Percentiles rank a stretch among this genome's conserved stretches.
Evolutionary conservation across 106 monocot genomes (phyloP).

Genomic region (Vanilla planifolia): DNA sequence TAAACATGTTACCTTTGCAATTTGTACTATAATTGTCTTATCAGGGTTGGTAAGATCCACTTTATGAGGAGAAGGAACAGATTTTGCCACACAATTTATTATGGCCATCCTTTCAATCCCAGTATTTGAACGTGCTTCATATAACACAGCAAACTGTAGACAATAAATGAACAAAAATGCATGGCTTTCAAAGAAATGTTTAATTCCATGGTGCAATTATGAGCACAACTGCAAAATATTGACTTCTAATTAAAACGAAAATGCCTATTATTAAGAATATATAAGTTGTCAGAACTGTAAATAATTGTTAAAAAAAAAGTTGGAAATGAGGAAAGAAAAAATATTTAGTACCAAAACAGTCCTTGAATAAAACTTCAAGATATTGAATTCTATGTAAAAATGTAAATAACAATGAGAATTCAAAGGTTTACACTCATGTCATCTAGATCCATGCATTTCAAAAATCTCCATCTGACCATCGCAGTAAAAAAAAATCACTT

Average conservation of each 20-base stretch:
- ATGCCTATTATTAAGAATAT: too few relatives aligned
- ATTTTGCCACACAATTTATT: constrained; percentile 88
- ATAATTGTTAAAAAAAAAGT: too few relatives aligned
- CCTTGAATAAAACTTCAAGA: too few relatives aligned
- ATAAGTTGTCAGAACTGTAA: too few relatives aligned
- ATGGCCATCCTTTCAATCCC: constrained; percentile 90
- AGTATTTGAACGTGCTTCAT: constrained; percentile 86
- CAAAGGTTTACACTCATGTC: too few relatives aligned
- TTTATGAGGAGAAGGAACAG: constrained; percentile 79
- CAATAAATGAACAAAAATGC: not conserved
- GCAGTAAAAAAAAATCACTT: too few relatives aligned
- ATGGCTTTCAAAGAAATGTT: not conserved
- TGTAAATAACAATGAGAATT: too few relatives aligned
- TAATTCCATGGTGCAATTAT: constrained; percentile 1
- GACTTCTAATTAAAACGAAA: not conserved
- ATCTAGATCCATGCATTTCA: too few relatives aligned
- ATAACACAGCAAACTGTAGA: constrained; percentile 89
- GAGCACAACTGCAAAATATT: not conserved
- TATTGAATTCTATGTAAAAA: too few relatives aligned
- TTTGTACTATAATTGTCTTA: constrained; percentile 84
- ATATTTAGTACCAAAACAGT: too few relatives aligned
- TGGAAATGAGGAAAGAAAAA: too few relatives aligned
- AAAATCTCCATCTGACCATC: too few relatives aligned
- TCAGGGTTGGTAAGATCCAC: constrained; percentile 88
- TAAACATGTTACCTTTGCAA: constrained; percentile 63